Evolutionary conservation across 208 protist genomes (phyloP), one percentile per base, ranked within the genome.

Genomic region (Porcisia hertigi): DNA sequence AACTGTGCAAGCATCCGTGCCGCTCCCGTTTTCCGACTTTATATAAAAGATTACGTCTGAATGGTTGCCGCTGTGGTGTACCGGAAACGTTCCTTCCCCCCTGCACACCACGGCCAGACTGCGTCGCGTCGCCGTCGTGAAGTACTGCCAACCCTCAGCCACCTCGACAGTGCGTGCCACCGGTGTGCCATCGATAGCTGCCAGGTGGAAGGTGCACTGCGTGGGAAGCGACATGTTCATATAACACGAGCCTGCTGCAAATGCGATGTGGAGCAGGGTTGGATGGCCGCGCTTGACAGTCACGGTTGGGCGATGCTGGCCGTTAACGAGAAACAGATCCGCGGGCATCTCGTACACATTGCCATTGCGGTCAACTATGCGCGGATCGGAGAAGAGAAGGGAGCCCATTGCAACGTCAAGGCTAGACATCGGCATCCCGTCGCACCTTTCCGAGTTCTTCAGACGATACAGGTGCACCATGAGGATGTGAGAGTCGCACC

Each of bases 281-380:
- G 88, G 77, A 55, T 81, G 71, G 30, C 76, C 83, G 1, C 66
- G 41, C 16, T 62, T 63, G 20, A 97, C 71, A 16, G 45, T 69
- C 54, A 98, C 85, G 14, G 73, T 87, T 23, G 92, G 92, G 41
- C 82, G 82, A 69, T 95, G 90, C 82, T 96, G 90, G 23, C 87
- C 94, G 79, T 97, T 97, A 4, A 98, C 92, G n/a, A 97, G 77
- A 79, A 93, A 93, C 36, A 96, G 84, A 65, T 96, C 89, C 14
- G 81, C 65, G 30, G 86, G 85, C 60, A 93, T 65, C 23, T 76
- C 14, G 52, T 86, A 69, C 63, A 83, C 79, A 16, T 77, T 71
- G 36, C 86, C 86, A 20, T 81, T 69, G 30, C 53, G 52, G 65
- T 91, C 84, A 16, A 84, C 70, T 69, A 95, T 86, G 20, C 71